These are phyloP conservation scores for Ceratocystis alfenasii DNA, from an alignment of 2,329 filamentous ascomycete genomes.

Conservation along the genomic window DNA sequence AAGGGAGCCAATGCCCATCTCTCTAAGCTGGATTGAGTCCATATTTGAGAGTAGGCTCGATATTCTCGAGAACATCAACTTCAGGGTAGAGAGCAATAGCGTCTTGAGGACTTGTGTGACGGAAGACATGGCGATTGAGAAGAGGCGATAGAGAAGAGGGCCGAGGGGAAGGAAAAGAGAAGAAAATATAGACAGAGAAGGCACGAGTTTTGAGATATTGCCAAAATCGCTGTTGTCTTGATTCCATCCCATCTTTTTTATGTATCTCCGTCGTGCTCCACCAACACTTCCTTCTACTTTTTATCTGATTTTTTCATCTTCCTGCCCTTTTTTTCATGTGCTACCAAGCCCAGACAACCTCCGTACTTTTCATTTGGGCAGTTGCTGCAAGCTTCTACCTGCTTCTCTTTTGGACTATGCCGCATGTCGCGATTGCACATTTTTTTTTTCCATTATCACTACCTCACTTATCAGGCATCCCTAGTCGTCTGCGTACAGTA, in stretches of 20 bases:
- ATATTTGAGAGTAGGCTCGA: neutral
- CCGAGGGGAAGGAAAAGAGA: neutral
- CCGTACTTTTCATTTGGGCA: neutral
- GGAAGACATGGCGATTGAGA: neutral
- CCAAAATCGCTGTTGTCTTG: neutral
- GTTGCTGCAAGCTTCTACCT: neutral
- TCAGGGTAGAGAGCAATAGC: neutral
- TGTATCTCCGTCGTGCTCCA: neutral
- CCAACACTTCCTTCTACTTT: neutral
- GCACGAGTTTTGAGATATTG: neutral
- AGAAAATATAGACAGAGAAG: neutral
- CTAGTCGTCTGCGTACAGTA: neutral
- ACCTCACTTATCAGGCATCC: slow-evolving; percentile 9
- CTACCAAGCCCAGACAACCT: neutral
- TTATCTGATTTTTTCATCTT: neutral
- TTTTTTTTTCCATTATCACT: neutral
- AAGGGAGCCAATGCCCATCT: neutral
- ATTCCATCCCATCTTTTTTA: neutral
- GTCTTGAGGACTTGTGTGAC: neutral
- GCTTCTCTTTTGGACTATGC: neutral
- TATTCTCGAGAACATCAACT: neutral
- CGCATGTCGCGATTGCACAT: neutral
- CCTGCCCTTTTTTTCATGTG: neutral
- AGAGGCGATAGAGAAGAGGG: neutral
- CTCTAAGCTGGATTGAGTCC: neutral